Percentiles rank a stretch among this genome's conserved stretches.
Evolutionary conservation across 2,329 filamentous ascomycete species (phyloP).

Genomic region (Pyricularia grisea): DNA sequence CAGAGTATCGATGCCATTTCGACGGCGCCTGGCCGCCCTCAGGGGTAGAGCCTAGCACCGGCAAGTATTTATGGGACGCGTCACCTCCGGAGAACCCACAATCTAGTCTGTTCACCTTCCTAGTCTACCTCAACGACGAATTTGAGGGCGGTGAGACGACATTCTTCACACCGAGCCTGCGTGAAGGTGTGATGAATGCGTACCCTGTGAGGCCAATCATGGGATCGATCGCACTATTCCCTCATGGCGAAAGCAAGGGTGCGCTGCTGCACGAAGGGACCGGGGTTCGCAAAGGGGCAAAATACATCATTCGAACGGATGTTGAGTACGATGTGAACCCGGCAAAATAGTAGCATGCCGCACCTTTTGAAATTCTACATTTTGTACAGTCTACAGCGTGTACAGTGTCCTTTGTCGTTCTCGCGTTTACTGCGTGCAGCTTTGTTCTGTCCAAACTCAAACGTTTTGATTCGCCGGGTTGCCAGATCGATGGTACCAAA

Average conservation of each 20-base stretch:
- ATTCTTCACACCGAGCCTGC: slow-evolving; percentile 56
- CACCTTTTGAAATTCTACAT: not conserved
- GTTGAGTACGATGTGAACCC: slow-evolving; percentile 45
- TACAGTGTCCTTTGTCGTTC: not conserved
- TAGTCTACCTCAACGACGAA: slow-evolving; percentile 63
- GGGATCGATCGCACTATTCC: slow-evolving; percentile 59
- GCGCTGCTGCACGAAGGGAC: slow-evolving; percentile 62
- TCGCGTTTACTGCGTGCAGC: not conserved
- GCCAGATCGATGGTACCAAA: not conserved
- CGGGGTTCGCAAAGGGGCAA: slow-evolving; percentile 55
- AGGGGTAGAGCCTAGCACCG: slow-evolving; percentile 44
- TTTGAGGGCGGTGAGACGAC: slow-evolving; percentile 65
- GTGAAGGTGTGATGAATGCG: slow-evolving; percentile 58
- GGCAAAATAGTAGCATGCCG: not conserved
- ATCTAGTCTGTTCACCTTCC: slow-evolving; percentile 59
- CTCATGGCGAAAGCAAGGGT: slow-evolving; percentile 57
- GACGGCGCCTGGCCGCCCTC: slow-evolving; percentile 67
- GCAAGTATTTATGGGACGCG: slow-evolving; percentile 54
- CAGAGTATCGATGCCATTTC: slow-evolving; percentile 63
- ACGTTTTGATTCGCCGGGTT: not conserved
- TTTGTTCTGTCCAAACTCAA: not conserved
- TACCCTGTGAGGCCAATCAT: slow-evolving; percentile 61
- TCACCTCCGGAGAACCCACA: slow-evolving; percentile 51
- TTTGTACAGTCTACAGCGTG: too few relatives aligned
- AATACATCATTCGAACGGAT: slow-evolving; percentile 63